Conservation (phyloP, 768 basidiomycete species). For the Butyriboletus loyo region DNA sequence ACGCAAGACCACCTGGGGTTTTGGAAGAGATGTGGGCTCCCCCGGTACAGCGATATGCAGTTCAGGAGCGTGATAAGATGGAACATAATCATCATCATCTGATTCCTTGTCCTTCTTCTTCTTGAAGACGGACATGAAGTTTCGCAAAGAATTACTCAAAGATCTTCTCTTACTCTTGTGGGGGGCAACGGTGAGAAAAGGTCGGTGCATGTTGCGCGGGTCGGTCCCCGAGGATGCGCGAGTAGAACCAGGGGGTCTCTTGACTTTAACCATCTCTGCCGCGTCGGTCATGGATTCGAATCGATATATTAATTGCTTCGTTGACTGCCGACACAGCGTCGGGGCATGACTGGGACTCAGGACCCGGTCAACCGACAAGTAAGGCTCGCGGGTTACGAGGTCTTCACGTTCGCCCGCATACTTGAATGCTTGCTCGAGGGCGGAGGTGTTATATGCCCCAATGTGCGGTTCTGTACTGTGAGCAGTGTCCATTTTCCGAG, state of each 20-base stretch:
- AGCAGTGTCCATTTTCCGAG: conserved; percentile 14
- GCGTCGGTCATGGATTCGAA: conserved; percentile 45
- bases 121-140: conserved; percentile 60
- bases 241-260: conserved; percentile 6
- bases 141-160: conserved; percentile 61
- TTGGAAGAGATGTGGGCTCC: background rate
- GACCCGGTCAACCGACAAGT: conserved; percentile 2
- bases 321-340: conserved; percentile 35
- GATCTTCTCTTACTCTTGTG: conserved; percentile 48
- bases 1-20: background rate
- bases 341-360: background rate
- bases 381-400: background rate
- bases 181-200: conserved; percentile 15
- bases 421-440: background rate
- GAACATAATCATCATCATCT: conserved; percentile 22
- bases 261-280: conserved; percentile 5
- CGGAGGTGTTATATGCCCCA: background rate
- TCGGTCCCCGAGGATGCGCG: conserved; percentile 15
- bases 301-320: conserved; percentile 51
- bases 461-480: background rate
- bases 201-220: conserved; percentile 11
- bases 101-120: conserved; percentile 37
- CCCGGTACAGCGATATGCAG: background rate
- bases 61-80: conserved; percentile 6
- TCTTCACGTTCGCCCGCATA: background rate